phyloP scores from a whole-genome alignment of 148 eudicot species.

The Persicaria tinctoria region DNA sequence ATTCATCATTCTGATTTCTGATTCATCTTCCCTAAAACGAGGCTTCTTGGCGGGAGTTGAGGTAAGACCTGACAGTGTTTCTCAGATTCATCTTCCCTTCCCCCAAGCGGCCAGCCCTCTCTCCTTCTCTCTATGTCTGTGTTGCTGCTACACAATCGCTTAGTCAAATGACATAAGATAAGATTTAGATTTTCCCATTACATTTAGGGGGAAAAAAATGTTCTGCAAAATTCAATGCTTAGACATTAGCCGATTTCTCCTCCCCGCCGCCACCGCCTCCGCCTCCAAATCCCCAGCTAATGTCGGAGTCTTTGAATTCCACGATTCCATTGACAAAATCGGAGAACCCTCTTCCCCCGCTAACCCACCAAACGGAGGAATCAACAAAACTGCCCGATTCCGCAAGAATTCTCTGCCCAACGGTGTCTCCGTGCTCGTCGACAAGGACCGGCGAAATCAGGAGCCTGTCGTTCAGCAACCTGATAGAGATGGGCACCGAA shows the following conservation, averaged over 20 bases:
- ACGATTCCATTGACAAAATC: slow-evolving; percentile 27
- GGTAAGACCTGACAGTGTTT: background rate
- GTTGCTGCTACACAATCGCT: background rate
- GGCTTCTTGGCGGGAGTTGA: slow-evolving; percentile 3
- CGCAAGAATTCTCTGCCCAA: slow-evolving; percentile 19
- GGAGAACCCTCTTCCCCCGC: slow-evolving; percentile 15
- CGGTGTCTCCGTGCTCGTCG: slow-evolving; percentile 14
- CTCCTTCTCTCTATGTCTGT: background rate
- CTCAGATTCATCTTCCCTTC: background rate
- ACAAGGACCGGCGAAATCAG: slow-evolving; percentile 20
- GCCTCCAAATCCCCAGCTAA: slow-evolving; percentile 21
- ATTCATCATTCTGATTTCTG: too few relatives aligned
- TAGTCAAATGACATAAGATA: background rate
- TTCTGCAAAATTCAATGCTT: slow-evolving; percentile 36
- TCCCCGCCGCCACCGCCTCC: slow-evolving; percentile 19
- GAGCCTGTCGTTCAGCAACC: slow-evolving; percentile 19
- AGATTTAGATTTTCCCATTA: background rate
- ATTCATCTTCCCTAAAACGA: too few relatives aligned
- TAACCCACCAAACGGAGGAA: slow-evolving; percentile 21
- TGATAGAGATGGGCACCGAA: slow-evolving; percentile 10
- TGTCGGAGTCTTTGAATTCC: slow-evolving; percentile 23
- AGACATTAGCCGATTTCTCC: slow-evolving; percentile 38
- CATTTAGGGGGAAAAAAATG: slow-evolving; percentile 19
- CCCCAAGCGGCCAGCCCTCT: background rate
- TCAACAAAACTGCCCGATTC: slow-evolving; percentile 20